Base-by-base conservation (phyloP, 2,329 filamentous ascomycete genomes). In the Apiospora rasikravindrae region DNA sequence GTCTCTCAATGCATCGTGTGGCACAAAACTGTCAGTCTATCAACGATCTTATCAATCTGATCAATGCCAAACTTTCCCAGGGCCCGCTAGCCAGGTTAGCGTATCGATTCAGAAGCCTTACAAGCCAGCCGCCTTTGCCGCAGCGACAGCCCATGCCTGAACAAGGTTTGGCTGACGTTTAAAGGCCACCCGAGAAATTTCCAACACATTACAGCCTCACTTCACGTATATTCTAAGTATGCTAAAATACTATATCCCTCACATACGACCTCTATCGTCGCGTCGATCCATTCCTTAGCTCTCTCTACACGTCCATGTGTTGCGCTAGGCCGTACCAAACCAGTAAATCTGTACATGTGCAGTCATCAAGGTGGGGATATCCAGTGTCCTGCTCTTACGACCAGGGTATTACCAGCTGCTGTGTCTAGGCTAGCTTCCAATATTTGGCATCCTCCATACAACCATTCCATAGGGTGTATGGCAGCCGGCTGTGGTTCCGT, bases 41-140 rank as follows among this genome's bases (percentile, higher is more conserved):
- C 14, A 37, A n/a, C n/a, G 13, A 33, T 66, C 61, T 69, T 69
- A 69, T 69, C 67, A 69, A 69, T 69, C 67, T 47, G 29, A 69
- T 69, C 67, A 40, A 64, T 40, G 57, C 40, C 33, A 33, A 40
- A 64, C 33, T n/a, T 40, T 40, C 57, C 53, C 13, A 29, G 57
- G 57, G 19, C 57, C 57, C 57, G 57, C 57, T 64, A 64, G 19
- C 57, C 57, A 40, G 57, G 57, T 64, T 64, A 64, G 57, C 57
- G 29, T 64, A 10, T 64, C 33, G 57, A 14, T n/a, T 64, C 3
- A 14, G 26, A 11, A 22, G 29, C 29, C 45, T 49, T n/a, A 37
- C 29, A 8, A 37, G 29, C 29, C 57, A 64, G 57, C 57, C 57
- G 57, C 57, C 16, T 40, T 40, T 64, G 57, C 57, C 57, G 57